Conservation (phyloP, 2,329 filamentous ascomycete genomes). For the Calonectria pseudoreteaudii region DNA sequence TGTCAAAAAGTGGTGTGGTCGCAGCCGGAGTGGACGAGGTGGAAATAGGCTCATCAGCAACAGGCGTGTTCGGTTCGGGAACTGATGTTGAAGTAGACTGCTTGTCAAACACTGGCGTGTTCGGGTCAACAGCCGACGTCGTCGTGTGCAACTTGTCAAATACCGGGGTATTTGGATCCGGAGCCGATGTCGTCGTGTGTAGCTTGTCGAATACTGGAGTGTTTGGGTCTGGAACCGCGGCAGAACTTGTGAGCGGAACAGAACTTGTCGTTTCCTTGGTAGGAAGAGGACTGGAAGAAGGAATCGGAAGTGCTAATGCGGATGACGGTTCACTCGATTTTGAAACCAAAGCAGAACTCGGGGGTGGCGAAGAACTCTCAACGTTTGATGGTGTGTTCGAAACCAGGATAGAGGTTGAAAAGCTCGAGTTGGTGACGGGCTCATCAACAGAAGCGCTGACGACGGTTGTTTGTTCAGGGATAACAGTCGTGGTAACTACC, state of each 20-base stretch:
- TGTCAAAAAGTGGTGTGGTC: background rate
- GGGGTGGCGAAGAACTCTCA: background rate
- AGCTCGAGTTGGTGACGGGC: constrained; percentile 13
- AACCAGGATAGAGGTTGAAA: constrained; percentile 2
- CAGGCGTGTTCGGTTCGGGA: background rate
- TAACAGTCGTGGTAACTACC: constrained; percentile 2
- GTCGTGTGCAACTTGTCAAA: constrained; percentile 6
- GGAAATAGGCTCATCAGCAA: background rate
- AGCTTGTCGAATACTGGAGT: background rate
- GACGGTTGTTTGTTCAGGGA: background rate
- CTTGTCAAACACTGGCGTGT: background rate
- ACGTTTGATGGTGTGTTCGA: background rate
- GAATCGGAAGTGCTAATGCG: constrained; percentile 23
- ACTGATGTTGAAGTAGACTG: background rate
- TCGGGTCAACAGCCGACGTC: background rate
- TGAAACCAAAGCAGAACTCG: background rate
- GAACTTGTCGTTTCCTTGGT: background rate
- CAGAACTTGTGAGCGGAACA: background rate
- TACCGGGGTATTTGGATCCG: background rate
- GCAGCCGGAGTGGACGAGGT: background rate
- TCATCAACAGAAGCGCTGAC: background rate
- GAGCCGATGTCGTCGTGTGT: background rate
- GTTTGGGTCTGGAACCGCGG: background rate
- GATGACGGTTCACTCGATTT: background rate
- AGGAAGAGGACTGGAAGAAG: constrained; percentile 11